phyloP scores from a whole-genome alignment of 352 stramenopile species.

The Hyaloperonospora brassicae region DNA sequence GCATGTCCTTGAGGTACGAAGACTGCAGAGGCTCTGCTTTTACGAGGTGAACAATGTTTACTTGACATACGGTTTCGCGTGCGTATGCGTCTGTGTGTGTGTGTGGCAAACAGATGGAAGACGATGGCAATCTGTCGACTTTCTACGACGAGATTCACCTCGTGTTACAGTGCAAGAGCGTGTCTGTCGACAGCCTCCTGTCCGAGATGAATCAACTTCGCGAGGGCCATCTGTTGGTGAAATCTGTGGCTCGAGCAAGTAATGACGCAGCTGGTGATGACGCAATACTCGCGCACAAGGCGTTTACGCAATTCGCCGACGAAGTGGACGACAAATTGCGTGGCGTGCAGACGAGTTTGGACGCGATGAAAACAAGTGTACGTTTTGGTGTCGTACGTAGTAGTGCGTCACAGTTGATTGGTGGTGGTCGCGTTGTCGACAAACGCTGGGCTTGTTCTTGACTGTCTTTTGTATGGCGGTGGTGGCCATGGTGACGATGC shows the following conservation, averaged over 20 bases:
- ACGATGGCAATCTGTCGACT: constrained; percentile 12
- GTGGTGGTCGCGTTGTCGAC: too few species aligned
- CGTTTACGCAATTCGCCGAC: constrained; percentile 20
- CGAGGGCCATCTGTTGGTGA: constrained; percentile 12
- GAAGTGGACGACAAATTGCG: constrained; percentile 18
- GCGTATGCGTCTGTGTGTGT: neutral
- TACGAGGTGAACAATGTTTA: neutral
- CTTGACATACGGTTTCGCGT: too few species aligned
- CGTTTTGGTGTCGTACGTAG: neutral
- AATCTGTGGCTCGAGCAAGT: constrained; percentile 9
- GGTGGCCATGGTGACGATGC: too few species aligned
- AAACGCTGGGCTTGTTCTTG: neutral
- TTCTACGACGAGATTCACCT: constrained; percentile 25
- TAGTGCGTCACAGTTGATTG: too few species aligned
- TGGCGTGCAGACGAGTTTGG: constrained; percentile 13
- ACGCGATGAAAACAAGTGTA: constrained; percentile 22
- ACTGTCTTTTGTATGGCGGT: neutral
- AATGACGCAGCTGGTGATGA: neutral
- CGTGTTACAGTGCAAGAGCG: constrained; percentile 20
- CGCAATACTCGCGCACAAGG: neutral
- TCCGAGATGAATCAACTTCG: constrained; percentile 18
- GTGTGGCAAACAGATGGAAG: constrained; percentile 11
- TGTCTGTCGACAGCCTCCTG: constrained; percentile 14
- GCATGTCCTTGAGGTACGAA: constrained; percentile 17
- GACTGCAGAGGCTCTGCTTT: neutral